Evolutionary conservation across 129 eudicot genomes (phyloP), one percentile per base, ranked within the genome.

Genomic region (Pulicaria dysenterica): DNA sequence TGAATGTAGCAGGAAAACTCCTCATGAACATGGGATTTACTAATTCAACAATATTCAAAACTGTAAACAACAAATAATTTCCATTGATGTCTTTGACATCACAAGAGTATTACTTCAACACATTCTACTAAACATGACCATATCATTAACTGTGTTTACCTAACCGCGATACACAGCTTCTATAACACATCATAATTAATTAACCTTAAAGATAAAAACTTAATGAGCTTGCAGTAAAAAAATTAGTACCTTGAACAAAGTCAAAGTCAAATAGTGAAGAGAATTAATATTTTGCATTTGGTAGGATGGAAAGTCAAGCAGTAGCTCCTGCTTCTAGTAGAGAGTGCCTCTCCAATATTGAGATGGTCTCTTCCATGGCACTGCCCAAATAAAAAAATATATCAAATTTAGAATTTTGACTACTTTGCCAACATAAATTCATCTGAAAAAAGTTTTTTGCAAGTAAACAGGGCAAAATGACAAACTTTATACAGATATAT

Each of bases 281-380:
- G 31, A 64, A 37, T 69, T 56, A 59, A 59, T 41, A 60, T 69
- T 65, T 56, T 43, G 67, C 47, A 37, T 41, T 66, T 34, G 24
- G 42, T 41, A 37, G 17, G 16, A 19, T 42, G 14, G n/a, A 42
- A 47, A 37, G 64, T 74, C 61, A 80, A 42, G 69, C 55, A 51
- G 56, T 73, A 62, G 73, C 42, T 54, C 17, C 70, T 46, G 48
- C 86, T 78, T 87, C 88, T 5, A 57, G 54, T 8, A 92, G 83
- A 69, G 82, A 79, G 77, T 87, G 73, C 72, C 79, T 82, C 81
- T 85, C 82, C 42, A 92, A 82, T 62, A 89, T 86, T 16, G 78
- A 81, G 44, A 85, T 42, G 0, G 98, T 92, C 76, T 85, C 95
- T 56, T 87, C 92, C 76, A 71, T 66, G 44, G 98, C 98, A 78